Base-by-base conservation (phyloP, 106 monocot genomes). In the Agapanthus africanus region DNA sequence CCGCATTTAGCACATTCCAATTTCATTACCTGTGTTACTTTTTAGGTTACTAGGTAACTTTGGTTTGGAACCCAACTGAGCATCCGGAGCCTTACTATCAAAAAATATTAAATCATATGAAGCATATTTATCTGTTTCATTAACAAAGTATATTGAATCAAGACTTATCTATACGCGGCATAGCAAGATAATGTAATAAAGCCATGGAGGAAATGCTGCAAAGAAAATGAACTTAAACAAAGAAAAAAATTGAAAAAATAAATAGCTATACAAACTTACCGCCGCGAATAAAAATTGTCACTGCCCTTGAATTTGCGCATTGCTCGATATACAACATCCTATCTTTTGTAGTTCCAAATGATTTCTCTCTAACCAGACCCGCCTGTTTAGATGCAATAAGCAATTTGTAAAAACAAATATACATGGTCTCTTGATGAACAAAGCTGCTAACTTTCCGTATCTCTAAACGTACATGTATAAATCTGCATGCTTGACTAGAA, bases 281-380 rank as follows among this genome's bases (percentile, higher is more conserved):
- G 40, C 92, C 97, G 68, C 97, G 91, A 40, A 97, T 97, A 78
- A 97, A 97, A 47, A 97, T 83, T 37, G 97, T 97, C 18, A 97
- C 97, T 42, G 97, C 97, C 77, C 73, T 92, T 18, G 97, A 97
- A 76, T 97, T 97, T 67, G 97, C 91, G 76, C 97, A 97, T 64
- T 84, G 67, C 54, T 97, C 97, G 77, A 97, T 97, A 51, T 97
- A 97, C 31, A 97, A 32, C 97, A 97, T 97, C 59, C 92, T 66
- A 21, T 97, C 97, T 66, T 97, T 97, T 3, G 97, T 97, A 26
- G 97, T 97, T 50, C 97, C 97, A 81, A 97, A 97, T 73, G 97
- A 84, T 73, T 97, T 97, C 70, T 97, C 97, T 75, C 97, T 83
- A 40, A 97, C 97, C 30, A 97, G 57, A 79, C 97, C 97, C 84